A percentile compares a stretch with the other conserved stretches of the same genome.
Conservation (phyloP, 192 early-diverging fungal genomes). For the Mortierella alpina region DNA sequence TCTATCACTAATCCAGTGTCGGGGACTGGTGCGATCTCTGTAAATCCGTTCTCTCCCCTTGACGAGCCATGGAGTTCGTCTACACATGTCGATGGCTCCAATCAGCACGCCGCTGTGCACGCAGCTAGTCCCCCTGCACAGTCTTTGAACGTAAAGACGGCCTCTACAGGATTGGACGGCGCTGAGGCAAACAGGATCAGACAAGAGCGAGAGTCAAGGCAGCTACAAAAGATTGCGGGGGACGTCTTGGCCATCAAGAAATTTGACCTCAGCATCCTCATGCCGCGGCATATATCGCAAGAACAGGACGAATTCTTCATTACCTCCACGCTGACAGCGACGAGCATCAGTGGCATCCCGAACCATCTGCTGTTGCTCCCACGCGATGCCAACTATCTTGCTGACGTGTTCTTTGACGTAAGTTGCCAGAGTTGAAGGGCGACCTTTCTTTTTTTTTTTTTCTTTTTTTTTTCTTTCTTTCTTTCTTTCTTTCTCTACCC, state of each 20-base stretch:
- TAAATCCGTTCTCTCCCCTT: too few species aligned
- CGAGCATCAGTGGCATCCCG: constrained; percentile 3
- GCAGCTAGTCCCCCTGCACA: too few species aligned
- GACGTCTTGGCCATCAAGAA: constrained; percentile 25
- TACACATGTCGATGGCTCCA: too few species aligned
- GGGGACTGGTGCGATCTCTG: too few species aligned
- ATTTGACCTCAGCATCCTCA: constrained; percentile 10
- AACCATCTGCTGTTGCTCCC: constrained; percentile 16
- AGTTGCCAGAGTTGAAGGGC: not conserved
- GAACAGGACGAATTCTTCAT: constrained; percentile 36
- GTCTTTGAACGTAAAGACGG: too few species aligned
- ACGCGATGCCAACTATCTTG: constrained; percentile 22
- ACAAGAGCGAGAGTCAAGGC: not conserved
- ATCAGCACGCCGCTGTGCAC: too few species aligned
- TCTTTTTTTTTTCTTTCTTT: not conserved
- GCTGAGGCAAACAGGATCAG: too few species aligned
- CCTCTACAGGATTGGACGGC: too few species aligned
- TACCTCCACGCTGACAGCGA: not conserved
- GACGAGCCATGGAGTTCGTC: too few species aligned
- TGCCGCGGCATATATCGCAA: constrained; percentile 29
- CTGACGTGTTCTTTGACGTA: constrained; percentile 38
- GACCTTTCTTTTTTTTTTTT: not conserved
- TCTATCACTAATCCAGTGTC: too few species aligned
- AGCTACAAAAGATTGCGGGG: constrained; percentile 24
- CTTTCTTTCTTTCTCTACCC: not conserved